Base-by-base conservation (phyloP, 768 basidiomycete species). In the Porpolomopsis calyptriformis region DNA sequence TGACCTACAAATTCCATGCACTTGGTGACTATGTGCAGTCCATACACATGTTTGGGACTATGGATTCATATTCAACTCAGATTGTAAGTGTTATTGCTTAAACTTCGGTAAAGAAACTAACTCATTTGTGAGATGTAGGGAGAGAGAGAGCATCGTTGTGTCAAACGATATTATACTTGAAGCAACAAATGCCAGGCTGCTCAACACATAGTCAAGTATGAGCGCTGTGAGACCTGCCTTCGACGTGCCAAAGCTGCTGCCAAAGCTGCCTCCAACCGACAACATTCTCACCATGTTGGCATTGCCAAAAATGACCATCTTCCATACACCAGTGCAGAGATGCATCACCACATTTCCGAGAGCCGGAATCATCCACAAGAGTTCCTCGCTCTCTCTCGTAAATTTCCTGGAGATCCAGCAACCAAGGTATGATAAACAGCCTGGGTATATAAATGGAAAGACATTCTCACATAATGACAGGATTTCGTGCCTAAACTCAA, bases 141-240 rank as follows among this genome's bases (percentile, higher is more conserved):
- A 0, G 69, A 73, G 43, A 56, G 61, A 0, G 62, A 67, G 35
- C 72, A 73, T 47, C 50, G 55, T 0, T 45, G 47, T 0, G 58
- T 65, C 20, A 72, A 73, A 51, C 40, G 46, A 0, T 59, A 62
- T 20, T 72, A 68, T 39, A 35, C 49, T 0, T 40, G 53, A 0
- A 64, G 60, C 2, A 67, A 63, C 55, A 67, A n/a, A n/a, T n/a
- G n/a, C n/a, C n/a, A n/a, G n/a, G n/a, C n/a, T n/a, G n/a, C n/a
- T n/a, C n/a, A n/a, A n/a, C n/a, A n/a, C n/a, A n/a, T n/a, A n/a
- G n/a, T n/a, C n/a, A n/a, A n/a, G n/a, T n/a, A n/a, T n/a, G n/a
- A n/a, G n/a, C n/a, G n/a, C n/a, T n/a, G n/a, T n/a, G n/a, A n/a
- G n/a, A n/a, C n/a, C n/a, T n/a, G n/a, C n/a, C n/a, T n/a, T n/a